Evolutionary conservation across 352 stramenopile genomes (phyloP).

Genomic region (Aphanomyces stellatus): DNA sequence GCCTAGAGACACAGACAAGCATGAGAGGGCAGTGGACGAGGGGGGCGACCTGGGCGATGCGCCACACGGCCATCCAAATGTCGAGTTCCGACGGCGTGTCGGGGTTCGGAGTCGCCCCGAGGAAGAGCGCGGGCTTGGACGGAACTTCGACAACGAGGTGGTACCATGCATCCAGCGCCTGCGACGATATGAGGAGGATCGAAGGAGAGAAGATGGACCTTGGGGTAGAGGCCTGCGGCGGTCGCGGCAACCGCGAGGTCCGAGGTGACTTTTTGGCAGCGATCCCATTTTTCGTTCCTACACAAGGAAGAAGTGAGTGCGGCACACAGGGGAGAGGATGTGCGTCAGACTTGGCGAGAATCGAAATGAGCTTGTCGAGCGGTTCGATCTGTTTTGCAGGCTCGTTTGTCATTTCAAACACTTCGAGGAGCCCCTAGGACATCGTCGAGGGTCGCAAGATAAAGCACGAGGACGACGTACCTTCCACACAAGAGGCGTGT

Average conservation of each 20-base stretch:
- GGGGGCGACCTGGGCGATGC: conserved; percentile 56
- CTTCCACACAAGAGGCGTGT: conserved; percentile 74
- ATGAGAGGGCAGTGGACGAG: neutral
- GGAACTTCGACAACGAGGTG: conserved; percentile 37
- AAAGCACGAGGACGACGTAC: conserved; percentile 23
- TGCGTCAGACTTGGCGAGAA: conserved; percentile 44
- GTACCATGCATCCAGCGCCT: conserved; percentile 76
- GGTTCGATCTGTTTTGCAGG: conserved; percentile 50
- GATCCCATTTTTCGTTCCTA: conserved; percentile 65
- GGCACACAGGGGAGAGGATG: neutral
- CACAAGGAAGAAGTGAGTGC: neutral
- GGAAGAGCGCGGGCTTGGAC: conserved; percentile 24
- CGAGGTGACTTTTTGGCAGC: conserved; percentile 69
- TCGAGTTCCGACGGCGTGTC: conserved; percentile 42
- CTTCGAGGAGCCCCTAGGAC: conserved; percentile 59
- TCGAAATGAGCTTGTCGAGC: conserved; percentile 62
- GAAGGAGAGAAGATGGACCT: conserved; percentile 20
- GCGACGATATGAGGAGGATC: neutral
- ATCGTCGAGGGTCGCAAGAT: neutral
- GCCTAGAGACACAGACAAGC: neutral
- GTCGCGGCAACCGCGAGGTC: conserved; percentile 51
- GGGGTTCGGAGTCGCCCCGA: conserved; percentile 47
- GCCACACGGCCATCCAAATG: conserved; percentile 69
- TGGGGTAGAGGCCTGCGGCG: conserved; percentile 43
- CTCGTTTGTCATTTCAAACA: conserved; percentile 48